These are phyloP conservation scores for Pyricularia grisea DNA, from an alignment of 2,329 filamentous ascomycete genomes.

Conservation along the genomic window DNA sequence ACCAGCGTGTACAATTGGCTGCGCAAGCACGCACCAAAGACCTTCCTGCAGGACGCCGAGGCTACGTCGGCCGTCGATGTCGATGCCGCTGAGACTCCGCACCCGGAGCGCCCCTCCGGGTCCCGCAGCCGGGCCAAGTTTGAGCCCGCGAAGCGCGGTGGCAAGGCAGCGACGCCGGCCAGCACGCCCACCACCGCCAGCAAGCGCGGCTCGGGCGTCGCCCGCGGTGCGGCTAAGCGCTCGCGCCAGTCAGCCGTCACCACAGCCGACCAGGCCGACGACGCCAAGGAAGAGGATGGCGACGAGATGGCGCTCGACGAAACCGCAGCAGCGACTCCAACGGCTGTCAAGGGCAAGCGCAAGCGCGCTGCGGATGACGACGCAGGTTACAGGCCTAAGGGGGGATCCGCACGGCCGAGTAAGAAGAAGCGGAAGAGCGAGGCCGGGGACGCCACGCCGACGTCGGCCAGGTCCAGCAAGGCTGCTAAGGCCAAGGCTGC, in stretches of 20 bases:
- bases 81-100: slow-evolving; percentile 11
- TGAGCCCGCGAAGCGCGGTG: slow-evolving; percentile 6
- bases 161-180: slow-evolving; percentile 3
- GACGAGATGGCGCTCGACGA: slow-evolving; percentile 13
- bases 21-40: slow-evolving; percentile 71
- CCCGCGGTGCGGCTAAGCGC: slow-evolving; percentile 15
- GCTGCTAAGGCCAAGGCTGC: slow-evolving; percentile 19
- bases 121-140: slow-evolving; percentile 11
- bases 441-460: slow-evolving; percentile 18
- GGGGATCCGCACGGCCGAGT: slow-evolving; percentile 39
- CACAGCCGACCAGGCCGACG: slow-evolving; percentile 15
- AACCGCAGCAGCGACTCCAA: slow-evolving; percentile 11
- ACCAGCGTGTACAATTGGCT: slow-evolving; percentile 96
- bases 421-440: slow-evolving; percentile 54
- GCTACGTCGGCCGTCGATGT: slow-evolving; percentile 28
- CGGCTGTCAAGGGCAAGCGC: slow-evolving; percentile 34
- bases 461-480: slow-evolving; percentile 14
- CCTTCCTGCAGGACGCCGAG: slow-evolving; percentile 72
- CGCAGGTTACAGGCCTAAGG: slow-evolving; percentile 48
- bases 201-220: slow-evolving; percentile 24
- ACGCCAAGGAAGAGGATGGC: slow-evolving; percentile 7
- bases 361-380: slow-evolving; percentile 45
- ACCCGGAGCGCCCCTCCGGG: slow-evolving; percentile 21
- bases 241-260: neutral
- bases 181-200: slow-evolving; percentile 18